phyloP scores from a whole-genome alignment of 495 filamentous ascomycete genomes.

The Aspergillus carlsbadensis region DNA sequence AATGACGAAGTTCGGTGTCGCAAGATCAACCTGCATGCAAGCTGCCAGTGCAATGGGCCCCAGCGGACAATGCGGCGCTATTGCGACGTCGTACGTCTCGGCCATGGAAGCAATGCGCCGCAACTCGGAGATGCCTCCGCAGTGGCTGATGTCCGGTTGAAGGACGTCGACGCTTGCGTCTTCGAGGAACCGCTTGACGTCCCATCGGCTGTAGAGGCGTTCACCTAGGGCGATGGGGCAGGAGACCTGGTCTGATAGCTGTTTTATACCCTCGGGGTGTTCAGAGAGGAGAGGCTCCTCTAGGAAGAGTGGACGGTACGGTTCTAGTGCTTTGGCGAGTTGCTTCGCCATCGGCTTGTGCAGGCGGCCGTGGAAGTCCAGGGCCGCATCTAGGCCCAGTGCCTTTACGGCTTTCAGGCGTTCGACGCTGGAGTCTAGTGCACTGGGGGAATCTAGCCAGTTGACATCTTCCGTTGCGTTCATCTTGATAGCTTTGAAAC shows the following conservation, averaged over 20 bases:
- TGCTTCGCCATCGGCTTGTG: slow-evolving; percentile 85
- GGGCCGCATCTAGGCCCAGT: slow-evolving; percentile 66
- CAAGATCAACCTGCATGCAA: slow-evolving; percentile 64
- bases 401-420: slow-evolving; percentile 68
- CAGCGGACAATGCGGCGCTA: slow-evolving; percentile 77
- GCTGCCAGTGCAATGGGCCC: slow-evolving; percentile 76
- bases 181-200: slow-evolving; percentile 71
- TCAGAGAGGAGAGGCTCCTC: slow-evolving; percentile 76
- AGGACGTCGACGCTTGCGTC: slow-evolving; percentile 69
- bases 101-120: slow-evolving; percentile 70
- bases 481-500: slow-evolving; percentile 76
- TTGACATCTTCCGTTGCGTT: slow-evolving; percentile 77
- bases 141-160: slow-evolving; percentile 75
- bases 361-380: slow-evolving; percentile 78
- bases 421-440: slow-evolving; percentile 64
- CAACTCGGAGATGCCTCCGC: slow-evolving; percentile 74
- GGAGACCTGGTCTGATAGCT: slow-evolving; percentile 58
- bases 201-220: slow-evolving; percentile 72
- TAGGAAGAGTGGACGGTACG: slow-evolving; percentile 72
- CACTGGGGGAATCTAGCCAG: slow-evolving; percentile 73
- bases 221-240: slow-evolving; percentile 76
- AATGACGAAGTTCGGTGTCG: slow-evolving; percentile 69
- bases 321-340: slow-evolving; percentile 67
- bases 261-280: slow-evolving; percentile 68
- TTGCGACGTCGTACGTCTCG: slow-evolving; percentile 74